A percentile compares a stretch with the other conserved stretches of the same genome.
Conservation (phyloP, 306 rosid genomes). For the Sicyos baderoa region DNA sequence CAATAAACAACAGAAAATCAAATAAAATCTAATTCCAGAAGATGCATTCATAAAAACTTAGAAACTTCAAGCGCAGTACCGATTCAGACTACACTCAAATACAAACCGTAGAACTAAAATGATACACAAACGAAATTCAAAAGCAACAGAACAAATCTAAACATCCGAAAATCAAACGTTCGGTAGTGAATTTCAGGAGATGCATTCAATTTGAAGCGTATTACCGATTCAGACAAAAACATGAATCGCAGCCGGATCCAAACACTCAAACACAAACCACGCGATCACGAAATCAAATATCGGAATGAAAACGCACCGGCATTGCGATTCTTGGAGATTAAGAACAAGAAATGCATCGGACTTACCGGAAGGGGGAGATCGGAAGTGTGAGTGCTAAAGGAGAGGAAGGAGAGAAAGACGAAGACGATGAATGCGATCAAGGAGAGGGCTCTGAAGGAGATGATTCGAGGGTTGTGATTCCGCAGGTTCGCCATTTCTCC, state of each 20-base stretch:
- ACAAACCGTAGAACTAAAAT: neutral
- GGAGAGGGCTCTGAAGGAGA: too few relatives aligned
- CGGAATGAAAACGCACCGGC: too few relatives aligned
- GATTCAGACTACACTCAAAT: neutral
- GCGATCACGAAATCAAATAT: neutral
- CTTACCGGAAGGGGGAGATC: slow-evolving; percentile 34
- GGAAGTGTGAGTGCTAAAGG: slow-evolving; percentile 38
- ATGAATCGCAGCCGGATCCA: neutral
- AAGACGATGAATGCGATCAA: slow-evolving; percentile 28
- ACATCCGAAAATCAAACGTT: too few relatives aligned
- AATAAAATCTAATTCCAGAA: neutral
- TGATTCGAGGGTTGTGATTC: neutral
- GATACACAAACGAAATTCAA: neutral
- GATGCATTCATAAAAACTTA: neutral
- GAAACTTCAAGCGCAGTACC: neutral
- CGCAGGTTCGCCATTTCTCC: slow-evolving; percentile 10
- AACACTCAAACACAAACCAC: neutral
- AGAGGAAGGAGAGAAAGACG: slow-evolving; percentile 43
- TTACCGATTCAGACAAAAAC: neutral
- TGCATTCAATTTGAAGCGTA: neutral
- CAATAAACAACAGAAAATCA: too few relatives aligned
- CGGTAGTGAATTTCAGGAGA: neutral
- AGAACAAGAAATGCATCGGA: neutral
- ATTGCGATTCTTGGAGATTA: neutral
- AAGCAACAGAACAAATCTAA: neutral